These are phyloP conservation scores for Allium sativum DNA, from an alignment of 106 monocot genomes.

Conservation along the genomic window DNA sequence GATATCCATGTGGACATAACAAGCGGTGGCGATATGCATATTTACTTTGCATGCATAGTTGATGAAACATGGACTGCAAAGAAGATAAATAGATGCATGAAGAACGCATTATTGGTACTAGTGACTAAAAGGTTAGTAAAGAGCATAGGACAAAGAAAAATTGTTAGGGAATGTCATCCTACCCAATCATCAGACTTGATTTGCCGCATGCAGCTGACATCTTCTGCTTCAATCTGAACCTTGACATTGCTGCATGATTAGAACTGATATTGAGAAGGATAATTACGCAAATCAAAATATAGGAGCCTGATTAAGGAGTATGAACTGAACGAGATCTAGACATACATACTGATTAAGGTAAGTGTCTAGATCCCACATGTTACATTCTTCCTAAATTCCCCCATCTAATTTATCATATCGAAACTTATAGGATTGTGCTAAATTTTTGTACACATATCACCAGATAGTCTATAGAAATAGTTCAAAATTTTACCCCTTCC, in stretches of 20 bases:
- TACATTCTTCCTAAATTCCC: background rate
- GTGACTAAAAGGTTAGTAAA: no score
- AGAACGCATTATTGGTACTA: no score
- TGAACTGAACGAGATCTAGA: background rate
- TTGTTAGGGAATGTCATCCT: background rate
- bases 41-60: no score
- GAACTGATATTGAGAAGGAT: no score
- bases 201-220: constrained; percentile 47
- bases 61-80: no score
- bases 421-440: background rate
- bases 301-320: constrained; percentile 3
- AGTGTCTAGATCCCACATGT: background rate
- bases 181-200: constrained; percentile 74
- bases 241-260: constrained; percentile 40
- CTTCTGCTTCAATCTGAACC: constrained; percentile 81
- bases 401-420: background rate
- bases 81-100: no score
- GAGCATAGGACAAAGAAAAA: no score
- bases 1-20: no score
- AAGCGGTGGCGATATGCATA: no score
- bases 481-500: no score
- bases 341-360: background rate
- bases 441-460: no score
- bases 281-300: background rate
- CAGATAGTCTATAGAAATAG: no score